Base-by-base conservation (phyloP, 805 yeast genomes). In the Schwanniomyces yamadae region DNA sequence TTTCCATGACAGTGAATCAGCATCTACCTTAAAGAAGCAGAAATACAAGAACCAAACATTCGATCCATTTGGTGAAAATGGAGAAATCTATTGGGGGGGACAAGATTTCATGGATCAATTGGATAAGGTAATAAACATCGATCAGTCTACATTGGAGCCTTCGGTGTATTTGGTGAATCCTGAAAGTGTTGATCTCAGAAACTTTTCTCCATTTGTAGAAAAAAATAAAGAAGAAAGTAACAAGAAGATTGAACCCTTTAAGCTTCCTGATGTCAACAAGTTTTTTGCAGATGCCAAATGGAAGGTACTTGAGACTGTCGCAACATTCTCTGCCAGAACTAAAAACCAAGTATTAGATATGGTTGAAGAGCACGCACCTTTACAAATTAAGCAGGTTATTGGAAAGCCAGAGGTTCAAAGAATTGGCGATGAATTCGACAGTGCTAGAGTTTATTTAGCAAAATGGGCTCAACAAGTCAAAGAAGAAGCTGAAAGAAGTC, bases 391-490 rank as follows among this genome's bases (percentile, higher is more conserved):
- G 47, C 75, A 75, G 34, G 58, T 84, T 42, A 66, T 91, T 28
- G 73, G 69, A 37, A 80, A 82, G 44, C 93, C 96, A 0, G 95
- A 87, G 49, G 95, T 91, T 9, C 75, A 73, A 49, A 77, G 73
- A 37, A 77, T 91, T 17, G 86, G 93, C 40, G 85, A 87, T 44
- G 98, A 91, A 44, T 93, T 90, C 55, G 98, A 90, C 53, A 80
- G 91, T 34, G 98, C 98, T 0, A 75, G 90, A 36, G 84, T 89
- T 4, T 91, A 88, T 57, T 68, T 91, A 40, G 98, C 98, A 4
- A 90, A 89, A 63, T 93, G 98, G 98, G 97, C 98, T 0, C 74
- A 87, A 48, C 87, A 87, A 19, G 93, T 93, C 7, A 93, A 91
- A 49, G 90, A 89, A 49, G 95, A 91, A 57, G 93, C 96, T 2